Evolutionary conservation across 768 basidiomycete genomes (phyloP), one percentile per base, ranked within the genome.

Genomic region (Dictyophora rubrovolvata): DNA sequence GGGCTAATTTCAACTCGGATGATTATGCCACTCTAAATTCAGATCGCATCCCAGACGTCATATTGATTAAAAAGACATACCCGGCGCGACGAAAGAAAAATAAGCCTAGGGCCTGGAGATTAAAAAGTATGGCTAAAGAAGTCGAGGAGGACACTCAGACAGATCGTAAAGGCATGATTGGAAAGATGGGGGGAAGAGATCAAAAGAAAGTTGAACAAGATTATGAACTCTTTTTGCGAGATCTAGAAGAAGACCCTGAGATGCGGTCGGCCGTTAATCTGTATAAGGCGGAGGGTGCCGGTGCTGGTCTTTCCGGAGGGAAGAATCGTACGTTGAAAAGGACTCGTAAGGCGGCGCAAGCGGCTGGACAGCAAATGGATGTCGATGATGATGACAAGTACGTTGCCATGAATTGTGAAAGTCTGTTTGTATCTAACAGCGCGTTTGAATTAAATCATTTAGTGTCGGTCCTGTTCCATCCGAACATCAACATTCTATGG

Each of bases 41-140:
- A 22, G 77, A 79, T 18, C 81, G 87, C 42, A 77, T 95, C 56
- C 96, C 95, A 1, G 93, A 98, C 66, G 84, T 96, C 63, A 82
- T 99, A 35, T 82, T 99, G 16, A 87, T 96, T 61, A 89, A 90
- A 76, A 98, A 99, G 78, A 80, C 90, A 52, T 98, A 97, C 72
- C 95, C 93, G 53, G 89, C 92, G 72, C 75, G 93, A 35, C 73
- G 94, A 60, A 96, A 95, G 79, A 97, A 96, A 81, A 84, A 78
- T 67, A 85, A 83, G 72, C 72, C 88, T 5, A 78, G 96, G 53
- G 81, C 75, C 61, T 98, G 95, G 95, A 84, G 84, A 70, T 76
- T 98, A 62, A 79, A 89, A 65, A 93, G 89, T 66, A 97, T 99
- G 54, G 91, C 89, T 55, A 93, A 91, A 70, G 93, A 94, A 70